Conservation (phyloP, 768 basidiomycete species). For the Terana coerulea region DNA sequence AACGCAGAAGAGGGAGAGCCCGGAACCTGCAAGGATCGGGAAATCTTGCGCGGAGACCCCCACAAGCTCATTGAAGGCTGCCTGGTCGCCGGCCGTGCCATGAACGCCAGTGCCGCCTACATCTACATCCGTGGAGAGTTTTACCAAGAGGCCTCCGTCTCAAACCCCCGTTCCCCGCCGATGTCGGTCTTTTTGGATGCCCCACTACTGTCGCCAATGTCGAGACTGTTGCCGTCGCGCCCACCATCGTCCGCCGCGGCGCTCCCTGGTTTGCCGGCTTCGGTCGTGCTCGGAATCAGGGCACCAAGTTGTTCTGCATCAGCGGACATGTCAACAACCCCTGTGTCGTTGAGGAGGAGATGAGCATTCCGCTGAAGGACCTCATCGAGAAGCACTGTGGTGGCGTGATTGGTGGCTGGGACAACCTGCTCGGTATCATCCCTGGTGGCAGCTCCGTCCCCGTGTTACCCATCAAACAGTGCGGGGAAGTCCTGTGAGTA, state of each 20-base stretch:
- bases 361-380: constrained; percentile 94
- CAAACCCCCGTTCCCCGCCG: constrained; percentile 98
- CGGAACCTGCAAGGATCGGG: constrained; percentile 98
- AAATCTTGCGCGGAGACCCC: constrained; percentile 96
- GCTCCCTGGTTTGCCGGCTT: constrained; percentile 89
- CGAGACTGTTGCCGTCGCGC: constrained; percentile 96
- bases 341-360: constrained; percentile 97
- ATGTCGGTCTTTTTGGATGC: constrained; percentile 96
- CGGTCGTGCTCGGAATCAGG: constrained; percentile 88
- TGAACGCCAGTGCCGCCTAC: constrained; percentile 99
- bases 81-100: constrained; percentile 91
- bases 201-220: constrained; percentile 98
- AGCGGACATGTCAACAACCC: constrained; percentile 98
- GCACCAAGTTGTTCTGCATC: constrained; percentile 96
- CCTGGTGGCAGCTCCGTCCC: constrained; percentile 96
- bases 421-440: constrained; percentile 94
- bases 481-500: constrained; percentile 84
- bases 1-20: constrained; percentile 99
- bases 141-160: constrained; percentile 88
- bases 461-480: constrained; percentile 78
- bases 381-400: constrained; percentile 97
- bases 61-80: constrained; percentile 99
- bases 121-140: constrained; percentile 99
- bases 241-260: constrained; percentile 92
- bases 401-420: constrained; percentile 92